Conservation (phyloP, 352 stramenopile genomes). For the Pythium phragmitis region DNA sequence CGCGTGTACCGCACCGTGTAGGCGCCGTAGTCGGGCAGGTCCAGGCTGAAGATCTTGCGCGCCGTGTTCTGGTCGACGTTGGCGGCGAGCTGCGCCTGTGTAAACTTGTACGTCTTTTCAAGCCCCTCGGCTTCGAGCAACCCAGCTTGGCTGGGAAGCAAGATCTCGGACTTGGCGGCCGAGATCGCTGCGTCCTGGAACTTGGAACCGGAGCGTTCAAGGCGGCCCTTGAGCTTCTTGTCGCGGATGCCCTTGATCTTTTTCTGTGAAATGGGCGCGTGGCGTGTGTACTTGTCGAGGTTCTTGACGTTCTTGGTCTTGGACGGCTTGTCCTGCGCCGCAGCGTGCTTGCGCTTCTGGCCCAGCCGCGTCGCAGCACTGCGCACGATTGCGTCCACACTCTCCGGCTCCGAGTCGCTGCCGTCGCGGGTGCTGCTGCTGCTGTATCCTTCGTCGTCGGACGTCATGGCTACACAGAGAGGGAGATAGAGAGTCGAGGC, state of each 20-base stretch:
- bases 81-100: conserved; percentile 83
- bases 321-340: conserved; percentile 15
- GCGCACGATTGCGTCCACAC: conserved; percentile 55
- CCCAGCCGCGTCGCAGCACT: conserved; percentile 60
- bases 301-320: conserved; percentile 55
- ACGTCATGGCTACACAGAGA: conserved; percentile 23
- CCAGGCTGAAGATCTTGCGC: conserved; percentile 95
- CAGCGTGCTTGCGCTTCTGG: conserved; percentile 28
- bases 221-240: conserved; percentile 84
- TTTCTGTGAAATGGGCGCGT: conserved; percentile 49
- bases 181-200: conserved; percentile 81
- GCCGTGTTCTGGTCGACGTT: conserved; percentile 94
- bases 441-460: conserved; percentile 43
- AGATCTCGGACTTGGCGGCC: conserved; percentile 89
- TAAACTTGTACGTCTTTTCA: conserved; percentile 96
- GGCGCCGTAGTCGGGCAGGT: conserved; percentile 90
- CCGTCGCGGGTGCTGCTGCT: conserved; percentile 29
- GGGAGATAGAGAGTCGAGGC: background rate
- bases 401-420: conserved; percentile 59
- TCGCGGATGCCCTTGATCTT: conserved; percentile 78
- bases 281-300: conserved; percentile 73
- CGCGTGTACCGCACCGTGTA: conserved; percentile 95
- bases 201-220: conserved; percentile 75
- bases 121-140: conserved; percentile 95
- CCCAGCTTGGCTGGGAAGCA: conserved; percentile 85